Evolutionary conservation across 352 stramenopile genomes (phyloP), one percentile per base, ranked within the genome.

Genomic region (Pythium folliculosum): DNA sequence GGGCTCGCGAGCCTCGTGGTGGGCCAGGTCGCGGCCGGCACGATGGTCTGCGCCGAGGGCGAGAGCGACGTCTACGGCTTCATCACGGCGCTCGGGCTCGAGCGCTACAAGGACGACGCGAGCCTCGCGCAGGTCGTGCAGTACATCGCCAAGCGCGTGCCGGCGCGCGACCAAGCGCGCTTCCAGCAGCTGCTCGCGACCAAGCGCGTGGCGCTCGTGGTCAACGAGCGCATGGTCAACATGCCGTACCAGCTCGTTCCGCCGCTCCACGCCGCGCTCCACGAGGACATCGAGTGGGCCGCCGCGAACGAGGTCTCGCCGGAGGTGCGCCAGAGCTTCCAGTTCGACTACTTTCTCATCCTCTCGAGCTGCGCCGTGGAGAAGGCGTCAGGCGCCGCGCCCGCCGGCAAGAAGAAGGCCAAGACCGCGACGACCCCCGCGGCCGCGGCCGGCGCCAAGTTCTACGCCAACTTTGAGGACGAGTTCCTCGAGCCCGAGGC

Each of bases 191-290:
- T 95, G 40, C 69, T 95, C 27, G 72, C 37, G 50, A 74, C 70
- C 32, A 88, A 88, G 52, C 76, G 70, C 3, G 85, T 94, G 16
- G 88, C 75, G 0, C 74, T 96, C 32, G 71, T 96, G 23, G 40
- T 96, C 47, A 94, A 92, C 63, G 82, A 93, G 60, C 86, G 88
- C 64, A 93, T 96, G 81, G 81, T 94, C 45, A 96, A 96, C 70
- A 71, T 94, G 49, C 88, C 88, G 38, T 94, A 96, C 63, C 88
- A 96, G 51, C 68, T 96, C 16, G 84, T 96, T 51, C 86, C 88
- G 32, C 77, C 84, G 35, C 64, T 96, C 19, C 88, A 96, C 68
- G 84, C 76, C 55, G 88, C 88, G 53, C 69, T 96, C 32, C 86
- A 96, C 48, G 77, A 94, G 48, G 88, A 96, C 67, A 90, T 96